Base-by-base conservation (phyloP, 495 filamentous ascomycete species). In the Barbatosphaeria neglecta region DNA sequence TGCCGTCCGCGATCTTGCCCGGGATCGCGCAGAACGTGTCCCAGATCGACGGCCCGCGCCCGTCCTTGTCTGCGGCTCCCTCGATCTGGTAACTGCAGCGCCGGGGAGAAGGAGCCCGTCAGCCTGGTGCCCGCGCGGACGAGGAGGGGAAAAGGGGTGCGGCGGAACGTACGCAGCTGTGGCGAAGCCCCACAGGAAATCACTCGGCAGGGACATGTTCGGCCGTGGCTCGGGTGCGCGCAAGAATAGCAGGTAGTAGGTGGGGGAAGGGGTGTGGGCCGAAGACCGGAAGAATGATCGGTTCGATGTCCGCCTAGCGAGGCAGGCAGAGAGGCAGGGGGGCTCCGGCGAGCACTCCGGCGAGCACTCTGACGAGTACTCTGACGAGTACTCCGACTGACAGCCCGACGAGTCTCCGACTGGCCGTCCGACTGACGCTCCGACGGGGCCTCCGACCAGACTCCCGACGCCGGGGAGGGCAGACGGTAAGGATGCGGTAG, bases 131-230 rank as follows among this genome's bases (percentile, higher is more conserved):
- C n/a, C n/a, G n/a, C n/a, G n/a, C n/a, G n/a, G n/a, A n/a, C n/a
- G n/a, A n/a, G n/a, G n/a, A n/a, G 37, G 7, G 39, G 31, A 16
- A 37, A 37, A 23, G 19, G n/a, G 16, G 4, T 37, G 43, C 23
- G 22, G 18, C 22, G 41, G 47, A 49, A 72, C 72, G 64, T 58
- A 85, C 81, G 77, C 74, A 50, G 84, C 84, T 33, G 84, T 90
- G 51, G 85, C 83, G 62, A 85, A 90, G 45, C 84, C 85, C 85
- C 86, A 89, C 49, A 85, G 60, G 60, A 89, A 89, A 59, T 86
- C 84, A 43, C 77, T 74, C 37, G 80, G 82, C 47, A 89, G 70
- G 58, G 69, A 72, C 68, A 72, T 70, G 53, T 48, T 64, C 45
- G 49, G 40, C 22, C 2, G 41, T 25, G 13, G 18, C 9, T 11